Percentiles rank a stretch among this genome's conserved stretches.
Conservation (phyloP, 208 protist species). For the Crithidia sp. region DNA sequence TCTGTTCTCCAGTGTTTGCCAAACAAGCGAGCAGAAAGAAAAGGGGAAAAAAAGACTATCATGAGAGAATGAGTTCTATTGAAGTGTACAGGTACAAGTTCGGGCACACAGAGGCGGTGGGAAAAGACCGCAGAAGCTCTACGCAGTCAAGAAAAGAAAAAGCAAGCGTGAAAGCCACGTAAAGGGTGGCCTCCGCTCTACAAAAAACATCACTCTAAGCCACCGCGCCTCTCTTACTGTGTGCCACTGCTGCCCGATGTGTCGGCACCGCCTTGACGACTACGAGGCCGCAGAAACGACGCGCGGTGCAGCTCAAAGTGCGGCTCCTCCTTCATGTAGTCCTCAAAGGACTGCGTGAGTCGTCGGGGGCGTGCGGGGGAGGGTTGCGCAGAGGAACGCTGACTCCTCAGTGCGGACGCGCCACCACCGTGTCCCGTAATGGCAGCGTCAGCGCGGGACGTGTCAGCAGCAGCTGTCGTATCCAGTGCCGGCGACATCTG, state of each 20-base stretch:
- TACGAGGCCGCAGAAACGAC: conserved; percentile 16
- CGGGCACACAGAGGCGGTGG: too few species aligned
- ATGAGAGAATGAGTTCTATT: too few species aligned
- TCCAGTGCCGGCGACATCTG: conserved; percentile 4
- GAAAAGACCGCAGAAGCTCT: too few species aligned
- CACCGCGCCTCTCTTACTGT: not conserved
- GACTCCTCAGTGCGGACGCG: not conserved
- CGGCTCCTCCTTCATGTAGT: conserved; percentile 77
- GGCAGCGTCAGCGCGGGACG: too few species aligned
- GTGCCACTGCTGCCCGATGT: not conserved
- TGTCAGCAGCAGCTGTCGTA: too few species aligned
- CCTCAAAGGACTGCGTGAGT: conserved; percentile 56
- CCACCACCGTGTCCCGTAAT: too few species aligned
- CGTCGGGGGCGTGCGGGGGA: not conserved
- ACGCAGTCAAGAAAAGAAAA: too few species aligned
- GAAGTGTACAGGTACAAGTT: conserved; percentile 7
- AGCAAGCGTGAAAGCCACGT: too few species aligned
- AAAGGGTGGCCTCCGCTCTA: too few species aligned
- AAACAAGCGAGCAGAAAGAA: not conserved
- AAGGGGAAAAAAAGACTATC: not conserved
- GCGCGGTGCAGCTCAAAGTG: conserved; percentile 53
- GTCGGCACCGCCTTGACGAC: not conserved
- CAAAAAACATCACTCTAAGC: not conserved
- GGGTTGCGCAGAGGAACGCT: not conserved
- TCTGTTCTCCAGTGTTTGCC: not conserved